A percentile compares a stretch with the other conserved stretches of the same genome.
Conservation (phyloP, 2,329 filamentous ascomycete genomes). For the Cladosporium halotolerans region DNA sequence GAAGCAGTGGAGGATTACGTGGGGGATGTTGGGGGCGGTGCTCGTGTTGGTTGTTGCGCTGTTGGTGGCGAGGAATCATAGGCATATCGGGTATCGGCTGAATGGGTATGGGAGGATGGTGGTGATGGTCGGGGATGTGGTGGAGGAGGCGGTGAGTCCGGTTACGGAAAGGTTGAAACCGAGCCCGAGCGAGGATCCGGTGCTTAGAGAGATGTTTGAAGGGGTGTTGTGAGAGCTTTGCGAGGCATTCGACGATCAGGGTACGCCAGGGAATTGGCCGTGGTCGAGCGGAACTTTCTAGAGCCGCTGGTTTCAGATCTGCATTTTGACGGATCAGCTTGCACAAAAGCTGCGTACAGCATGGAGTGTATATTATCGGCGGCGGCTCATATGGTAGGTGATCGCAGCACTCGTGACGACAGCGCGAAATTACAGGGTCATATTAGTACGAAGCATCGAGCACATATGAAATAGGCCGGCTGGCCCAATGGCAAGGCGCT, state of each 20-base stretch:
- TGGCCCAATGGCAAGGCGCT: conserved; percentile 55
- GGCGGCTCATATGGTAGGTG: no score
- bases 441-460: no score
- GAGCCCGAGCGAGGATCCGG: conserved; percentile 22
- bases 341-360: no score
- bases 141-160: conserved; percentile 16
- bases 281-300: no score
- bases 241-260: no score
- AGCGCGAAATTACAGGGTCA: no score
- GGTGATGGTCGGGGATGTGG: conserved; percentile 17
- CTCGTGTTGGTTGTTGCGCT: conserved; percentile 21
- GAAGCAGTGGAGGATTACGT: conserved; percentile 25
- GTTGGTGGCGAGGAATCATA: conserved; percentile 22
- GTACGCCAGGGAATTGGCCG: no score
- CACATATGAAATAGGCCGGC: not conserved
- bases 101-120: conserved; percentile 15
- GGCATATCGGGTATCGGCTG: conserved; percentile 16
- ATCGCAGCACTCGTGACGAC: no score
- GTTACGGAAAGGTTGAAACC: conserved; percentile 16
- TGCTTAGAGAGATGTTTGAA: conserved; percentile 26
- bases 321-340: no score
- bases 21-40: conserved; percentile 21
- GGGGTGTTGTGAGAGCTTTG: not conserved
- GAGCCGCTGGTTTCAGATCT: no score
- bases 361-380: no score